Base-by-base conservation (phyloP, 495 filamentous ascomycete genomes). In the Xylaria cubensis region DNA sequence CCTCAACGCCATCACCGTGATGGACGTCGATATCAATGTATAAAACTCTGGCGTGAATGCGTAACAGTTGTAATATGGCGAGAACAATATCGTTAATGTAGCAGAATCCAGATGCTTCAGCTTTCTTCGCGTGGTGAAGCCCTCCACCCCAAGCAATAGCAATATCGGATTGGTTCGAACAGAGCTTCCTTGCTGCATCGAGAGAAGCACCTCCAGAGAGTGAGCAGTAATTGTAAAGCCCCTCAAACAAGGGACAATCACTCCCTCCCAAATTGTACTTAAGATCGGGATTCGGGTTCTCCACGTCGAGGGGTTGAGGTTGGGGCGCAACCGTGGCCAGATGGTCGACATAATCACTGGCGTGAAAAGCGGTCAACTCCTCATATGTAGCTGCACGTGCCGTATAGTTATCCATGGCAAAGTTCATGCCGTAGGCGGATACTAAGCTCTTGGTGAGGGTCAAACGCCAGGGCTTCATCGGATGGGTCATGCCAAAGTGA, bases 81-180 rank as follows among this genome's bases (percentile, higher is more conserved):
- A 99, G 90, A 50, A 98, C 97, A 79, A 99, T 98, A 81, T 99
- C 96, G 80, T 99, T 99, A 77, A 97, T 91, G 82, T 99, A 99
- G 83, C 96, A 99, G 83, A 99, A 99, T 7, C 96, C 96, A 63
- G 90, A 93, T 21, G 97, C 96, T 80, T 97, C 93, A 77, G 91
- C 90, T 77, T 97, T 97, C 79, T 97, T 97, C 34, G 96, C 96
- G 80, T 99, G 96, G 78, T 99, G 96, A n/a, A 99, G 85, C 4
- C 96, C 96, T 24, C 96, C 96, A n/a, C 94, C 95, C 96, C 96
- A 99, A 81, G 97, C 97, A 84, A 98, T 95, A 13, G 96, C 96
- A 75, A 99, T 98, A 77, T 97, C 91, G 32, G 94, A 92, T 82
- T 98, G 93, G 46, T 91, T 85, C 76, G 92, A 91, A 75, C 91